Percentiles rank a stretch among this genome's conserved stretches.
These are phyloP conservation scores for Didymella arachidicola DNA, from an alignment of 2,329 filamentous ascomycete species.

Conservation along the genomic window DNA sequence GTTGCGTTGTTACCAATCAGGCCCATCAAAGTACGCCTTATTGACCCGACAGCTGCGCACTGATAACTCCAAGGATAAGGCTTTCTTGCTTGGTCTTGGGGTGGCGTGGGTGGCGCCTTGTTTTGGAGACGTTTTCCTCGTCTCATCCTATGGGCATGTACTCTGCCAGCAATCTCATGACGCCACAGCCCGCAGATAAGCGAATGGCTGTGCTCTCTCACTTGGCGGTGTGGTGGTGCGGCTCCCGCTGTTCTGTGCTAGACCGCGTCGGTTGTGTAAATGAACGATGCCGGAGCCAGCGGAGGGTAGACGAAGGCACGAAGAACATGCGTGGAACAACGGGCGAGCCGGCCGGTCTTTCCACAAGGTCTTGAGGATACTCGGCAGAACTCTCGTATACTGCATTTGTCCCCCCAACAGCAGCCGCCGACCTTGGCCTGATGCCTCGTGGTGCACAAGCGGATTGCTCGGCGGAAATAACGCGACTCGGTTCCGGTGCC, in stretches of 20 bases:
- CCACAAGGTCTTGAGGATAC: background rate
- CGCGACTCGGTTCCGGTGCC: constrained; percentile 34
- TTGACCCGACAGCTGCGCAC: constrained; percentile 27
- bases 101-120: constrained; percentile 46
- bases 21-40: constrained; percentile 23
- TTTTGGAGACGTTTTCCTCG: constrained; percentile 22
- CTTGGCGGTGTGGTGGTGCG: constrained; percentile 43
- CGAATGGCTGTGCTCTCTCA: constrained; percentile 38
- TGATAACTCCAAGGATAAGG: constrained; percentile 31
- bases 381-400: constrained; percentile 5
- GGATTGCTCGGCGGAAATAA: constrained; percentile 42
- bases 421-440: constrained; percentile 17
- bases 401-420: constrained; percentile 6
- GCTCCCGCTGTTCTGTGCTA: constrained; percentile 31
- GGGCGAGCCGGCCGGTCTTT: background rate
- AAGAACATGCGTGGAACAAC: constrained; percentile 6
- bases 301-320: constrained; percentile 17
- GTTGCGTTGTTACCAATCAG: constrained; percentile 35
- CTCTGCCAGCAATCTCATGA: constrained; percentile 29
- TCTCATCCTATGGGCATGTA: constrained; percentile 19
- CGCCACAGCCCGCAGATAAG: constrained; percentile 46
- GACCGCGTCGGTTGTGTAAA: constrained; percentile 21
- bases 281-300: constrained; percentile 25
- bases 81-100: constrained; percentile 31
- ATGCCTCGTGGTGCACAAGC: constrained; percentile 29